A percentile compares a stretch with the other conserved stretches of the same genome.
These are phyloP conservation scores for Penicillium concentricum DNA, from an alignment of 2,329 filamentous ascomycete species.

Conservation along the genomic window DNA sequence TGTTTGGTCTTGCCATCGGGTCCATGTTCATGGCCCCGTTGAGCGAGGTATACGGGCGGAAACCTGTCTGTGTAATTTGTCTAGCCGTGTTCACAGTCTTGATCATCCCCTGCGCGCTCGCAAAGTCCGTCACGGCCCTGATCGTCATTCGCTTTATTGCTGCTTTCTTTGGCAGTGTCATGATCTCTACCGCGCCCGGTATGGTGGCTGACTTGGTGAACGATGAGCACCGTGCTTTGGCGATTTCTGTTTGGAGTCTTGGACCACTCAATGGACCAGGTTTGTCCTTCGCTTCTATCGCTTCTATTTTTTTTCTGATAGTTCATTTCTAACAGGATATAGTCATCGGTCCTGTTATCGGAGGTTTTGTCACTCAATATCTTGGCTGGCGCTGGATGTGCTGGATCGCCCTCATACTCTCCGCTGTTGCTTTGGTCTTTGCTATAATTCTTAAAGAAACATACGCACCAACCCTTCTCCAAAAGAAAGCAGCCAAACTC, in stretches of 20 bases:
- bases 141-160: conserved; percentile 74
- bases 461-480: conserved; percentile 70
- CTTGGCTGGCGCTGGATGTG: conserved; percentile 87
- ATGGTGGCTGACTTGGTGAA: conserved; percentile 80
- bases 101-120: conserved; percentile 69
- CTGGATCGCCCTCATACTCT: conserved; percentile 75
- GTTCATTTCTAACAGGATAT: conserved; percentile 2
- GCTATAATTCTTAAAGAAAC: conserved; percentile 68
- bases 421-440: conserved; percentile 59
- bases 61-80: conserved; percentile 64
- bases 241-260: conserved; percentile 78
- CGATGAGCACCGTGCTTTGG: conserved; percentile 76
- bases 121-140: conserved; percentile 65
- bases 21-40: conserved; percentile 72
- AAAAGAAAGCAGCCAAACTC: conserved; percentile 61
- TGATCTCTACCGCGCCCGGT: conserved; percentile 81
- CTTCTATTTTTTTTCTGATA: background rate
- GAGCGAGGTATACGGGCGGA: conserved; percentile 47
- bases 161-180: conserved; percentile 71
- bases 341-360: conserved; percentile 67
- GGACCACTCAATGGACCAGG: conserved; percentile 77
- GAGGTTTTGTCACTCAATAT: conserved; percentile 69
- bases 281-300: conserved; percentile 22
- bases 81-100: conserved; percentile 65
- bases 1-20: conserved; percentile 71